Evolutionary conservation across 2,329 filamentous ascomycete genomes (phyloP), one percentile per base, ranked within the genome.

Genomic region (Aureobasidium subglaciale): DNA sequence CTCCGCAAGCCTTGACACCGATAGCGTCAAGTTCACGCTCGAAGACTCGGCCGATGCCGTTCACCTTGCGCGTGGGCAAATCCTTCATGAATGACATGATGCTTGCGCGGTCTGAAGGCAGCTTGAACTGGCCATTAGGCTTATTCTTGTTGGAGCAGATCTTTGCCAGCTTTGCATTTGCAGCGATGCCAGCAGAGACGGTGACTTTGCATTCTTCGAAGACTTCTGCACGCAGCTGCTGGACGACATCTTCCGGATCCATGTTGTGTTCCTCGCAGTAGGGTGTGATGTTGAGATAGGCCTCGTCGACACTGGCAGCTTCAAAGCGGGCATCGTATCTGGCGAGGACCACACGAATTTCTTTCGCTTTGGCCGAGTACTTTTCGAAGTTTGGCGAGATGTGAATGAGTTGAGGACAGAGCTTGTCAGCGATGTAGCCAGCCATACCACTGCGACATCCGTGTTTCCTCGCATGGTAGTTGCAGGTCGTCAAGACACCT

Each of bases 91-190:
- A 97, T 0, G 78, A 73, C 80, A 97, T 84, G 58, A 99, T 90
- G 1, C 82, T 78, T 24, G 75, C 72, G 9, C 91, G 80, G 37
- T 95, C 85, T 52, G 79, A 87, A 0, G 86, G 79, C 1, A 97
- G 75, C 9, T 81, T 73, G 63, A 87, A 97, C 66, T 97, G 93
- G 0, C 93, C 93, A 63, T 99, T 95, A 0, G 93, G 93, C 67
- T 99, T 99, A 71, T 97, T 96, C 69, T 87, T 83, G 67, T 99
- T 96, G 16, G 90, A 95, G 63, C 87, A 90, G 29, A 99, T 96
- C 71, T 99, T 99, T 27, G 93, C 92, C 13, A 99, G 77, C 66
- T 90, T 92, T 0, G 91, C 86, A 68, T 99, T 99, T 1, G 90
- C 87, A 1, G 90, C 92, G 58, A 99, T 96, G 0, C 93, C 93